Percentiles rank a stretch among this genome's conserved stretches.
phyloP scores from a whole-genome alignment of 345 rosid genomes.

The Stellera chamaejasme region DNA sequence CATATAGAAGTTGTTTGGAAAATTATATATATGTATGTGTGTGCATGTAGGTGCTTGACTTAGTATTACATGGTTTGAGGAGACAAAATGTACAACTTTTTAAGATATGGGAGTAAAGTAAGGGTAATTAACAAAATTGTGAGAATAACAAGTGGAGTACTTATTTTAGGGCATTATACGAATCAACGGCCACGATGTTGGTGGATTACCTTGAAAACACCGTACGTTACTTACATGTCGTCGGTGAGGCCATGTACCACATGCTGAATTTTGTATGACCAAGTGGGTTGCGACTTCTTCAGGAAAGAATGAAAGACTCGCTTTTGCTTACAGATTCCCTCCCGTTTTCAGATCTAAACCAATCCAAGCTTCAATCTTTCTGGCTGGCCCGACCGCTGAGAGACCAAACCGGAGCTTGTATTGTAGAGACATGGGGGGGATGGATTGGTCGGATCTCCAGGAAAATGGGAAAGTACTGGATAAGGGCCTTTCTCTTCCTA shows the following conservation, averaged over 20 bases:
- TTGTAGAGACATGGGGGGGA: not conserved
- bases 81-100: not conserved
- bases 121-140: not conserved
- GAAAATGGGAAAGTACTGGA: constrained; percentile 37
- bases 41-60: no score
- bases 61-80: not conserved
- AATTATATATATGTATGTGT: no score
- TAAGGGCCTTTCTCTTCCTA: constrained; percentile 34
- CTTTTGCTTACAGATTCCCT: constrained; percentile 1
- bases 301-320: constrained; percentile 1
- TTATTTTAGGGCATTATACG: no score
- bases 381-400: not conserved
- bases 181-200: no score
- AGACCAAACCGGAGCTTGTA: not conserved
- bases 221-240: constrained; percentile 8
- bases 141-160: not conserved
- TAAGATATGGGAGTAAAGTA: no score
- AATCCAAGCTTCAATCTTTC: not conserved
- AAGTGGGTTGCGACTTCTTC: constrained; percentile 5
- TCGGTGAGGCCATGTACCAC: constrained; percentile 3
- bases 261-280: not conserved
- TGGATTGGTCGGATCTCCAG: constrained; percentile 44
- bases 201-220: constrained; percentile 18
- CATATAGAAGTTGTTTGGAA: no score
- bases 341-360: constrained; percentile 13